These are phyloP conservation scores for Catharanthus roseus DNA, from an alignment of 257 asterid genomes.

Conservation along the genomic window DNA sequence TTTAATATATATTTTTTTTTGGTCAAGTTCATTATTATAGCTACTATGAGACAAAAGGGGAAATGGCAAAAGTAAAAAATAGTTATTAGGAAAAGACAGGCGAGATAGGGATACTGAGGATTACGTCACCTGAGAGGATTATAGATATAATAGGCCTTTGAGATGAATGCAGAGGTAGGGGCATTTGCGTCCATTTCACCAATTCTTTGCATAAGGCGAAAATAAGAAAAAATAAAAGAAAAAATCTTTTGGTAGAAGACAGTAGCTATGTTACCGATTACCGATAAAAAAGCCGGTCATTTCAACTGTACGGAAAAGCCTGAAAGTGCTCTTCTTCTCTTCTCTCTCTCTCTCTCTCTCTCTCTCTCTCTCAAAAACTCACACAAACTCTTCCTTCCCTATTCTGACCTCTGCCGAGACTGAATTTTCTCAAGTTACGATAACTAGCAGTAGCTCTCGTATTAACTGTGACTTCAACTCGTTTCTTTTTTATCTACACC, in stretches of 20 bases:
- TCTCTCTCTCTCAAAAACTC: too few species aligned
- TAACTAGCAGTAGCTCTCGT: conserved; percentile 17
- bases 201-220: too few species aligned
- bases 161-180: too few species aligned
- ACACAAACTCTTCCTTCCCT: background rate
- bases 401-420: background rate
- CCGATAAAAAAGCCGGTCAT: conserved; percentile 23
- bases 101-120: conserved; percentile 9
- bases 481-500: background rate
- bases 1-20: too few species aligned
- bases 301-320: conserved; percentile 23
- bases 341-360: conserved; percentile 5
- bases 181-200: too few species aligned
- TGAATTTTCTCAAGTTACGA: conserved; percentile 22
- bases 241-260: too few species aligned
- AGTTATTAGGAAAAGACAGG: conserved; percentile 12
- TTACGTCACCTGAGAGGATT: conserved; percentile 22
- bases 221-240: too few species aligned
- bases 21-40: too few species aligned
- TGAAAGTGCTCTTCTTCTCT: too few species aligned
- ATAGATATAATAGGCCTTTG: too few species aligned
- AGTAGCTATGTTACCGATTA: conserved; percentile 22
- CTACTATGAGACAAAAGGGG: too few species aligned
- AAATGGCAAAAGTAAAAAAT: too few species aligned
- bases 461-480: background rate